These are phyloP conservation scores for Metroxylon sagu DNA, from an alignment of 176 grass and related monocot genomes.

Conservation along the genomic window DNA sequence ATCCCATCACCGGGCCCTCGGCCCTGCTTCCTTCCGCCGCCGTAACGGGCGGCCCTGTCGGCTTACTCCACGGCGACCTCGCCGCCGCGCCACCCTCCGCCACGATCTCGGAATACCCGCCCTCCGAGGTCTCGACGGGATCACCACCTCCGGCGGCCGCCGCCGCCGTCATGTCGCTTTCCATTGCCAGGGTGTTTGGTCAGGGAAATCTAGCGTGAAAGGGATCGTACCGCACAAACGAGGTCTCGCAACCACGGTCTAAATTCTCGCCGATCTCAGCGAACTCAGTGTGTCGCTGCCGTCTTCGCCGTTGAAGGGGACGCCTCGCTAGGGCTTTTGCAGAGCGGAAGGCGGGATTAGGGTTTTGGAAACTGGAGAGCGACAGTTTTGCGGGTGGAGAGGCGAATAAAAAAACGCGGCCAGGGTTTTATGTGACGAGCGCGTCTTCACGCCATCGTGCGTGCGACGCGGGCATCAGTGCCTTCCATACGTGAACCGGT, in stretches of 20 bases:
- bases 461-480: too few species aligned
- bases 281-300: background rate
- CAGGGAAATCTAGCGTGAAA: background rate
- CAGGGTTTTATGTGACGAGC: too few species aligned
- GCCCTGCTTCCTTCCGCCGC: background rate
- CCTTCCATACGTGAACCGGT: too few species aligned
- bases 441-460: too few species aligned
- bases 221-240: background rate
- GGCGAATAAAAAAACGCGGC: background rate
- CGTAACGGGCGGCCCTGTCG: slow-evolving; percentile 3
- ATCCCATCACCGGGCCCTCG: slow-evolving; percentile 46
- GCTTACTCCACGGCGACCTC: slow-evolving; percentile 36
- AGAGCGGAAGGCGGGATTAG: slow-evolving; percentile 19
- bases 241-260: background rate
- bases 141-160: background rate
- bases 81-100: slow-evolving; percentile 9
- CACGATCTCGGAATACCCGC: slow-evolving; percentile 9
- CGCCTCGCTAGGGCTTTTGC: background rate
- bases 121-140: slow-evolving; percentile 12
- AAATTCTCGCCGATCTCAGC: background rate
- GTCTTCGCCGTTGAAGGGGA: background rate
- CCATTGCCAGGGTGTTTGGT: slow-evolving; percentile 3
- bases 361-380: slow-evolving; percentile 28
- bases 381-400: background rate
- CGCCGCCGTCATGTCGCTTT: slow-evolving; percentile 1